These are phyloP conservation scores for Coemansia sp. DNA, from an alignment of 192 early-diverging fungal genomes.

Conservation along the genomic window DNA sequence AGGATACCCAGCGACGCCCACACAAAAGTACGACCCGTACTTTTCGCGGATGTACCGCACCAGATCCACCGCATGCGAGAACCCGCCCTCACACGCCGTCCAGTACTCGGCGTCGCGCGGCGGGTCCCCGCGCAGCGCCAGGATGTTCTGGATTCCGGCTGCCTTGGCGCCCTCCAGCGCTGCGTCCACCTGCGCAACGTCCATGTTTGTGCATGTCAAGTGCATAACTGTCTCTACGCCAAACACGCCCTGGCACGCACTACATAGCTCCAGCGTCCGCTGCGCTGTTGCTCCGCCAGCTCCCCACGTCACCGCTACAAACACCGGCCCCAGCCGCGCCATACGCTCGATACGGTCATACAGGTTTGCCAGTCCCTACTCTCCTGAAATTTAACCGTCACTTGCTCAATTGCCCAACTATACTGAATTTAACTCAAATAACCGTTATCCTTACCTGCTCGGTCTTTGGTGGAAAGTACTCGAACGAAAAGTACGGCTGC, in stretches of 20 bases:
- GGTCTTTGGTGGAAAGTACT: conserved; percentile 99
- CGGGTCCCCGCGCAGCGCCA: conserved; percentile 94
- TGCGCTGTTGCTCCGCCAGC: conserved; percentile 91
- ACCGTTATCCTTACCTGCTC: conserved; percentile 56
- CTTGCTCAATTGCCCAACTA: background rate
- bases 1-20: conserved; percentile 94
- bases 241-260: conserved; percentile 84
- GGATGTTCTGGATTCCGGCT: conserved; percentile 88
- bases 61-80: conserved; percentile 82
- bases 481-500: conserved; percentile 77
- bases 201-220: conserved; percentile 99
- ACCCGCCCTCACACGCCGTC: conserved; percentile 68
- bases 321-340: conserved; percentile 86
- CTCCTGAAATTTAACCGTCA: background rate
- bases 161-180: conserved; percentile 82
- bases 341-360: conserved; percentile 96
- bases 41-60: conserved; percentile 83
- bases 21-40: conserved; percentile 92
- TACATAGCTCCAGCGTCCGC: conserved; percentile 83
- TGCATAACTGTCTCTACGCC: conserved; percentile 95
- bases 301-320: conserved; percentile 97
- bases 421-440: background rate
- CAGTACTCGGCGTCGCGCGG: conserved; percentile 80
- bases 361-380: conserved; percentile 81
- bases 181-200: conserved; percentile 75